Base-by-base conservation (phyloP, 768 basidiomycete species). In the Candolleomyces aberdarensis region DNA sequence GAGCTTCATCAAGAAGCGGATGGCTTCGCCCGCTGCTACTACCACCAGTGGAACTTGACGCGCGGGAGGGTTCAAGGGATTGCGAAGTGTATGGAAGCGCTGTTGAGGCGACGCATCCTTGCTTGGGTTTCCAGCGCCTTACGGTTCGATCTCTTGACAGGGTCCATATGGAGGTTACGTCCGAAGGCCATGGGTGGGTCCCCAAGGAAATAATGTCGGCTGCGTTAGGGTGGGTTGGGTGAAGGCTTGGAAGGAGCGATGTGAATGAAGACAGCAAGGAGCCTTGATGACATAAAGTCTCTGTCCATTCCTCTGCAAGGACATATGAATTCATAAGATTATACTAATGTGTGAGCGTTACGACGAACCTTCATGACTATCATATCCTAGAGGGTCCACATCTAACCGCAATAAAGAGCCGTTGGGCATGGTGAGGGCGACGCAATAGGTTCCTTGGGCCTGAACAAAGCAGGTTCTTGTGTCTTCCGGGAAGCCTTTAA, bases 81-180 rank as follows among this genome's bases (percentile, higher is more conserved):
- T 56, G 56, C 6, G 55, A 31, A 36, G 51, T 46, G 39, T 56
- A 57, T 14, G 60, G 60, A 48, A 91, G 73, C 11, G 76, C 72
- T 68, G 83, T 87, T 36, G 84, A 83, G 32, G 86, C 82, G n/a
- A 88, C 80, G 69, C 91, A 89, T 48, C 87, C 87, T 58, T 85
- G 78, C 70, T 88, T 84, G 31, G 87, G 80, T 64, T 90, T 89
- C 95, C 95, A 98, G 47, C 91, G 78, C 43, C 94, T 83, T 46
- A 98, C 78, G 39, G 87, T 88, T 58, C 90, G 83, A 76, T 97
- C 94, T 58, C 94, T 82, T 9, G 95, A 94, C 46, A 98, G 80
- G 1, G 94, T 88, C 85, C 92, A 96, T 20, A 89, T 76, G 66
- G 91, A 80, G 40, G 80, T 83, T 59, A 90, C 79, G 69, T 91